Evolutionary conservation across 2,329 filamentous ascomycete genomes (phyloP), one percentile per base, ranked within the genome.

Genomic region (Alternaria ventricosa): DNA sequence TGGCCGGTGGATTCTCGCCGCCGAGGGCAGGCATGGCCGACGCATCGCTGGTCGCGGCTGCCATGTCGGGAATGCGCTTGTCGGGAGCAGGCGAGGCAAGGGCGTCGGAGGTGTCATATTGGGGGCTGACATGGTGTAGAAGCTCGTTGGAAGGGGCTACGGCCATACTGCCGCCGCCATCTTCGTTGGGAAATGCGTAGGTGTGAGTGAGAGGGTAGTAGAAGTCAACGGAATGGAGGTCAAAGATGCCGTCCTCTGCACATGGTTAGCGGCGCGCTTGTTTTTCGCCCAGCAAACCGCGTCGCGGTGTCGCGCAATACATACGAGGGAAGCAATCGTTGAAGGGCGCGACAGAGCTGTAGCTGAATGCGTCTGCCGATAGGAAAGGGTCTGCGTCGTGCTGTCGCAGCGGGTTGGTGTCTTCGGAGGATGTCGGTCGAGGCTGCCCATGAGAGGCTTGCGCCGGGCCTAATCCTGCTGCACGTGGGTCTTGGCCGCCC

Each of bases 121-220:
- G 68, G 67, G 71, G 44, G 65, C 60, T 28, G 69, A 53, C 71
- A 72, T 72, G 57, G 54, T 72, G 64, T 61, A 62, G 60, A 45
- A 65, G 68, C 61, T 63, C 62, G 67, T 67, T 58, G 64, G 70
- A 46, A 55, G 67, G 57, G 69, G 60, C 73, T 74, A 73, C 71
- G 65, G 73, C 68, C 75, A 77, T 78, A 68, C 67, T 74, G 75
- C 65, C 67, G 72, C 55, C 65, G 72, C 71, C 74, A 76, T 78
- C 28, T 69, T 74, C 65, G 61, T 63, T n/a, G 60, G 30, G 49
- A 53, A 57, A 45, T 50, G 59, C 44, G 56, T 49, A 55, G 60
- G 15, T 6, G 57, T 28, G n/a, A 28, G 33, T 18, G 47, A 25
- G 22, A 46, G 55, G 46, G 45, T 36, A 54, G 57, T 57, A 28